phyloP scores from a whole-genome alignment of 192 early-diverging fungal genomes.

The Coemansia sp. region DNA sequence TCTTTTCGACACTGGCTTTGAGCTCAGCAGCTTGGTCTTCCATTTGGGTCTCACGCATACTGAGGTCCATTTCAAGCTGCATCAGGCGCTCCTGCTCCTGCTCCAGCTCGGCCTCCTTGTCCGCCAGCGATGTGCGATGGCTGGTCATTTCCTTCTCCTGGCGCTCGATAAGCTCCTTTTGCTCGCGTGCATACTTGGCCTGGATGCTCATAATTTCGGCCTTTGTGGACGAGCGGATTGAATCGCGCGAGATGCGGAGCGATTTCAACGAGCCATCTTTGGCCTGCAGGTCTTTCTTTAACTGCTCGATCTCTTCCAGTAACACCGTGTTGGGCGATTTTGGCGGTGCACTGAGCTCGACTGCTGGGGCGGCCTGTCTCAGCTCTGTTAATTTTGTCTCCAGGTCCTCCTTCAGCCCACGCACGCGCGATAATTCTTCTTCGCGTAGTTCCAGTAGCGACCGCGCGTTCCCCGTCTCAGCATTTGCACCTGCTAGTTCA shows the following conservation, averaged over 20 bases:
- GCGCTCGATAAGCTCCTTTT: constrained; percentile 31
- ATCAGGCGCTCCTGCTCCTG: constrained; percentile 49
- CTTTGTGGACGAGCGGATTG: constrained; percentile 43
- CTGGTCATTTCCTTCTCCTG: constrained; percentile 37
- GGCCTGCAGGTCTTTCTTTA: constrained; percentile 41
- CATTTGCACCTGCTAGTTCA: constrained; percentile 37
- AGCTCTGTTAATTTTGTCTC: constrained; percentile 42
- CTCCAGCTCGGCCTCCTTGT: constrained; percentile 41
- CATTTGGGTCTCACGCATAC: constrained; percentile 42
- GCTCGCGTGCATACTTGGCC: constrained; percentile 46
- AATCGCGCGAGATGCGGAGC: constrained; percentile 49
- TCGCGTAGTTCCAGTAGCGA: constrained; percentile 39
- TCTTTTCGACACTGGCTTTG: constrained; percentile 21
- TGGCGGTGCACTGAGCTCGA: constrained; percentile 23
- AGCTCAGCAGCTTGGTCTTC: constrained; percentile 48
- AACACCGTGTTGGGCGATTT: constrained; percentile 33
- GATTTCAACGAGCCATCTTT: constrained; percentile 53
- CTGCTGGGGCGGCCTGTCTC: constrained; percentile 16
- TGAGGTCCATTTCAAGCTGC: constrained; percentile 51
- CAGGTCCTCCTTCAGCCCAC: constrained; percentile 49
- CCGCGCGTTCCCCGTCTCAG: constrained; percentile 39
- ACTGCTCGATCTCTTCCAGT: constrained; percentile 43
- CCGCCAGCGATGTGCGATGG: constrained; percentile 33
- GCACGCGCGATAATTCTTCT: constrained; percentile 47
- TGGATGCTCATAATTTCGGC: constrained; percentile 53